Conservation (phyloP, 2,329 filamentous ascomycete species). For the Alternaria rosae region DNA sequence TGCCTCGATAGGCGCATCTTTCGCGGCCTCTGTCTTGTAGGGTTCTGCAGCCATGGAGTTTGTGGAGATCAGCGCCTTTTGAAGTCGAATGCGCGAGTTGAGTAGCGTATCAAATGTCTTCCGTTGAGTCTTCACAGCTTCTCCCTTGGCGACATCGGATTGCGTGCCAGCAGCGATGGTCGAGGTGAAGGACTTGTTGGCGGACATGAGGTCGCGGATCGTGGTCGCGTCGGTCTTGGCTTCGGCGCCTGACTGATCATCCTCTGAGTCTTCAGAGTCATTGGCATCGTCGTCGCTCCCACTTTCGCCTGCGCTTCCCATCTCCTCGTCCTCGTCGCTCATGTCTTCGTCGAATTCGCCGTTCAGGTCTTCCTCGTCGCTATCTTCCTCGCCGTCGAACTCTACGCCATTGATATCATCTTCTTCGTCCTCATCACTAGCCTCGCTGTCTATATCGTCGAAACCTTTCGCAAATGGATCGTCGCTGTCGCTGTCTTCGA, state of each 20-base stretch:
- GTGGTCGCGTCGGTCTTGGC: constrained; percentile 57
- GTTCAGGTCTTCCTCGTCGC: constrained; percentile 50
- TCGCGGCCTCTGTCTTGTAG: constrained; percentile 48
- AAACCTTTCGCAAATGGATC: constrained; percentile 57
- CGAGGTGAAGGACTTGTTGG: constrained; percentile 67
- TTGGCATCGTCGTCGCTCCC: constrained; percentile 60
- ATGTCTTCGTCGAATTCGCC: constrained; percentile 52
- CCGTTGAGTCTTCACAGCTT: constrained; percentile 84
- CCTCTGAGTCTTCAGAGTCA: constrained; percentile 41
- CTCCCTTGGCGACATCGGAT: constrained; percentile 82
- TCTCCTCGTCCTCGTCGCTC: constrained; percentile 44
- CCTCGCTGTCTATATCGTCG: constrained; percentile 50
- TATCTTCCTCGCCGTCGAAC: constrained; percentile 6
- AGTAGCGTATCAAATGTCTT: constrained; percentile 86
- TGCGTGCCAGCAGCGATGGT: constrained; percentile 72
- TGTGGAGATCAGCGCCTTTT: constrained; percentile 84
- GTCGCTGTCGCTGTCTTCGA: constrained; percentile 63
- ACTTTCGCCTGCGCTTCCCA: constrained; percentile 55
- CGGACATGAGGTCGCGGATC: constrained; percentile 73
- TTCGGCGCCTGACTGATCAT: constrained; percentile 50
- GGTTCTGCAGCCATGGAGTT: constrained; percentile 65
- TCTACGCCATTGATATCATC: constrained; percentile 27
- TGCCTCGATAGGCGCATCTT: constrained; percentile 67
- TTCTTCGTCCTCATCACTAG: constrained; percentile 47
- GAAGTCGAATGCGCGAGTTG: constrained; percentile 88